These are phyloP conservation scores for Mycena olivaceomarginata DNA, from an alignment of 768 basidiomycete species.

Conservation along the genomic window DNA sequence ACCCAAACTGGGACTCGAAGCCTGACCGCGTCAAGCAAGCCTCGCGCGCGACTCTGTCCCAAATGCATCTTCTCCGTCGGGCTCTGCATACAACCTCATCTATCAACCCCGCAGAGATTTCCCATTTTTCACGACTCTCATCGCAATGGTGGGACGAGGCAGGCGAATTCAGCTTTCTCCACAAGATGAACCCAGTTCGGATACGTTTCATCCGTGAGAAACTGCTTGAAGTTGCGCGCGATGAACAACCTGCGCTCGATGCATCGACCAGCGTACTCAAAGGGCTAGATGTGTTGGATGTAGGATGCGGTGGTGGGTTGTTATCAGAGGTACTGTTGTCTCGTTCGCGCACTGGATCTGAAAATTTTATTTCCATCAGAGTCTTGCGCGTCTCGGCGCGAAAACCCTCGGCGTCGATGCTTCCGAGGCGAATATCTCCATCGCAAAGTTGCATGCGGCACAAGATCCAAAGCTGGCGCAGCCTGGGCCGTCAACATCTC, in stretches of 20 bases:
- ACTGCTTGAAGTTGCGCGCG: conserved; percentile 76
- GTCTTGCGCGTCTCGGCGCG: conserved; percentile 91
- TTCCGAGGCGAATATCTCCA: conserved; percentile 88
- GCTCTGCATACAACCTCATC: conserved; percentile 58
- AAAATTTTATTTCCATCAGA: conserved; percentile 64
- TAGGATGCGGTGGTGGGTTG: conserved; percentile 96
- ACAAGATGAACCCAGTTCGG: conserved; percentile 96
- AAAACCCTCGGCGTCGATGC: conserved; percentile 96
- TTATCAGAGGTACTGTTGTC: conserved; percentile 85
- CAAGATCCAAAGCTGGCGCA: conserved; percentile 78
- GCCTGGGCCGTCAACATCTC: conserved; percentile 55
- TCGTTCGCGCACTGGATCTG: not conserved
- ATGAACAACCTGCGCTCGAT: conserved; percentile 65
- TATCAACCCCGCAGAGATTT: conserved; percentile 88
- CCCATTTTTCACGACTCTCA: conserved; percentile 92
- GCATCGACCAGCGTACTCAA: conserved; percentile 65
- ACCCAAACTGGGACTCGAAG: too few relatives aligned
- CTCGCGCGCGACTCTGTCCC: not conserved
- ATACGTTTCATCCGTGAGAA: conserved; percentile 90
- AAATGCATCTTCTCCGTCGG: conserved; percentile 17
- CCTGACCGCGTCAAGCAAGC: not conserved
- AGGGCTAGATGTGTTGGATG: conserved; percentile 82
- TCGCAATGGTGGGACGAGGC: conserved; percentile 97
- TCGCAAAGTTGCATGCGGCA: conserved; percentile 89
- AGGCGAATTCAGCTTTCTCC: conserved; percentile 92